These are phyloP conservation scores for Penicillium sp. DNA, from an alignment of 2,329 filamentous ascomycete genomes.

Conservation along the genomic window DNA sequence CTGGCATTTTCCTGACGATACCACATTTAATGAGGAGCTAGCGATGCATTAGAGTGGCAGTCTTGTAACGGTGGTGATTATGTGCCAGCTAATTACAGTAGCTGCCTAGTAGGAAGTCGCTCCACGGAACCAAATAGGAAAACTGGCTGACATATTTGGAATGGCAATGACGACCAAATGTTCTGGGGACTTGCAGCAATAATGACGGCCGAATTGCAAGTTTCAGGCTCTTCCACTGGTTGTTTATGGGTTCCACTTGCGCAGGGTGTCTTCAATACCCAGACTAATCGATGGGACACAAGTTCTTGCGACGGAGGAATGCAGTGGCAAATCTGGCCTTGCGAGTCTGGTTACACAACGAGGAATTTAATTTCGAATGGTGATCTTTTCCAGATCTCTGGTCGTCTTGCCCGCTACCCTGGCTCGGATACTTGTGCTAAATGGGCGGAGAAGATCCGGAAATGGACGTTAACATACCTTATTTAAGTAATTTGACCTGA, in stretches of 20 bases:
- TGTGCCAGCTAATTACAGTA: slow-evolving; percentile 37
- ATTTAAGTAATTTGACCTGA: slow-evolving; percentile 60
- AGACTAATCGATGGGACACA: slow-evolving; percentile 68
- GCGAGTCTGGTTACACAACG: slow-evolving; percentile 76
- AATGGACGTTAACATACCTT: slow-evolving; percentile 58
- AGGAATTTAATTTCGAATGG: slow-evolving; percentile 81
- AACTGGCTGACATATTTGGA: not conserved
- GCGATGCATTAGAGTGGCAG: slow-evolving; percentile 36
- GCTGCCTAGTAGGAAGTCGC: slow-evolving; percentile 18
- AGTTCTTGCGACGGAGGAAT: slow-evolving; percentile 67
- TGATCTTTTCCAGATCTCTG: slow-evolving; percentile 74
- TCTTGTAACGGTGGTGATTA: slow-evolving; percentile 33
- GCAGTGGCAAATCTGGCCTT: slow-evolving; percentile 75
- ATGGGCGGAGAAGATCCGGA: slow-evolving; percentile 60
- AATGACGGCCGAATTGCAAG: slow-evolving; percentile 63
- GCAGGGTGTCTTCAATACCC: slow-evolving; percentile 69
- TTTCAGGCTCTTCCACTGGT: slow-evolving; percentile 54
- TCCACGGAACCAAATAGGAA: not conserved
- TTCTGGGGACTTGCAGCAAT: slow-evolving; percentile 71
- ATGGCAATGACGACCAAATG: slow-evolving; percentile 68
- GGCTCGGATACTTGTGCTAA: slow-evolving; percentile 63
- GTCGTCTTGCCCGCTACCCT: slow-evolving; percentile 66
- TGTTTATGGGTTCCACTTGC: slow-evolving; percentile 55
- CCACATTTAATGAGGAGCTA: slow-evolving; percentile 59
- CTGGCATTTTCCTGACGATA: slow-evolving; percentile 65